These are phyloP conservation scores for Solanum hybrid DNA, from an alignment of 305 asterid species.

Conservation along the genomic window DNA sequence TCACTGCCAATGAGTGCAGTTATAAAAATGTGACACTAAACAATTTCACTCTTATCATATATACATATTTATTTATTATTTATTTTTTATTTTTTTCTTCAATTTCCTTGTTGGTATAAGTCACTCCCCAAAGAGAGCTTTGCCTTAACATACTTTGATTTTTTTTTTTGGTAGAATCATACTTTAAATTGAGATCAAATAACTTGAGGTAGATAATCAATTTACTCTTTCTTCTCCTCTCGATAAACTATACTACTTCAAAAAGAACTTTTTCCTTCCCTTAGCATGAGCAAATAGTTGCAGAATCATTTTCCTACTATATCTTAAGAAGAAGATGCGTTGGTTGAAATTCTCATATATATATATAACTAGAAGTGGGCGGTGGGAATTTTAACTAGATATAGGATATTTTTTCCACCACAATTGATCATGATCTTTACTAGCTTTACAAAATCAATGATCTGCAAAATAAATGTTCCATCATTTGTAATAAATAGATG, in stretches of 20 bases:
- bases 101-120: neutral
- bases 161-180: neutral
- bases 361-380: neutral
- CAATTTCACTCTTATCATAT: neutral
- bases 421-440: neutral
- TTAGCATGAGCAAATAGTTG: neutral
- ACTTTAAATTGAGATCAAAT: neutral
- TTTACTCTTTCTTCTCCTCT: neutral
- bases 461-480: neutral
- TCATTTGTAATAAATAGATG: neutral
- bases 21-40: neutral
- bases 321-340: neutral
- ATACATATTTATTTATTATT: no score
- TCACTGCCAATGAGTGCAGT: neutral
- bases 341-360: neutral
- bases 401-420: neutral
- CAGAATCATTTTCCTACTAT: neutral
- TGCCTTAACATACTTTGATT: neutral
- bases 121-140: neutral
- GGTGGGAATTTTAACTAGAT: neutral
- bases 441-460: neutral
- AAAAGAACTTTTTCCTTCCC: neutral
- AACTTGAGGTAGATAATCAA: neutral
- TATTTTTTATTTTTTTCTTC: neutral
- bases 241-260: neutral